phyloP scores from a whole-genome alignment of 805 yeast species.

The Metschnikowia hibisci region DNA sequence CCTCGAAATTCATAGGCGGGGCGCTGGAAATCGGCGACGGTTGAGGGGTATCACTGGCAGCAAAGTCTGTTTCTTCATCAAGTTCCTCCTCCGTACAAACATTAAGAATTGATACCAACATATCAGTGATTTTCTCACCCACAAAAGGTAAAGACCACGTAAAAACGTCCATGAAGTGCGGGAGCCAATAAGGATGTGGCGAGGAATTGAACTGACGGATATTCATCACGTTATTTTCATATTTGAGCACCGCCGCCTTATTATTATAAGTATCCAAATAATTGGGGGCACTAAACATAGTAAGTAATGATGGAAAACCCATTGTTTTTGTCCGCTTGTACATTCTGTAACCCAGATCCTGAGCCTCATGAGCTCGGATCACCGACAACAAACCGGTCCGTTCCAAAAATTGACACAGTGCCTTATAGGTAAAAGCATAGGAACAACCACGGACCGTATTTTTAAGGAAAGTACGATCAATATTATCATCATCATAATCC shows the following conservation, averaged over 20 bases:
- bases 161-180: conserved; percentile 95
- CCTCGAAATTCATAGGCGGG: conserved; percentile 7
- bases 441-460: conserved; percentile 89
- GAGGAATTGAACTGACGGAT: conserved; percentile 89
- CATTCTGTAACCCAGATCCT: conserved; percentile 95
- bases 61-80: conserved; percentile 64
- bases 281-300: conserved; percentile 94
- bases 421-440: conserved; percentile 79
- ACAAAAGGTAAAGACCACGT: conserved; percentile 98
- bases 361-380: conserved; percentile 96
- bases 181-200: conserved; percentile 96
- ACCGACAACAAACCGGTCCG: conserved; percentile 76
- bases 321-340: conserved; percentile 77
- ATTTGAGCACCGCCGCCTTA: conserved; percentile 91
- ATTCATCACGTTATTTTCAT: conserved; percentile 89
- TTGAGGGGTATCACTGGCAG: conserved; percentile 26
- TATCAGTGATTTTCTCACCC: conserved; percentile 93
- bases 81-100: conserved; percentile 95
- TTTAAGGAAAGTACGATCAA: conserved; percentile 50
- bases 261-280: conserved; percentile 89
- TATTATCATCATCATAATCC: conserved; percentile 60
- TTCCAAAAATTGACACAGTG: conserved; percentile 74
- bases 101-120: conserved; percentile 83
- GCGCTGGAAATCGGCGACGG: conserved; percentile 22
- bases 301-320: conserved; percentile 85